Percentiles rank a stretch among this genome's conserved stretches.
phyloP scores from a whole-genome alignment of 192 early-diverging fungal genomes.

The Linnemannia hyalina region DNA sequence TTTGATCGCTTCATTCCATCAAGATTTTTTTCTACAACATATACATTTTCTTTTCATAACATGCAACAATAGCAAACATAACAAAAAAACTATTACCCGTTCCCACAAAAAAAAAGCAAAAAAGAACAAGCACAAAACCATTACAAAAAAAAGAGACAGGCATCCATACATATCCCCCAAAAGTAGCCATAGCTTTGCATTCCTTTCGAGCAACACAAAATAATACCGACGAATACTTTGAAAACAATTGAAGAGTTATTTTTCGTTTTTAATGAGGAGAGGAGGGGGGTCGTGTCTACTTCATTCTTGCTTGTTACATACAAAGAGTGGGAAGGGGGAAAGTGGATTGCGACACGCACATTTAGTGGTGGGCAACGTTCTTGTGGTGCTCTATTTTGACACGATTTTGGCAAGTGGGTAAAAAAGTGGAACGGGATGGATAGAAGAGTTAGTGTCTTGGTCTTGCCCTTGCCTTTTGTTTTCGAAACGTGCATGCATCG shows the following conservation, averaged over 20 bases:
- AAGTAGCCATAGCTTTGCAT: background rate
- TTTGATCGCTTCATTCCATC: background rate
- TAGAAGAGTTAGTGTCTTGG: background rate
- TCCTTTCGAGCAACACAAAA: background rate
- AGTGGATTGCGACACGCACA: constrained; percentile 1
- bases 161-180: background rate
- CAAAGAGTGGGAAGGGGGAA: background rate
- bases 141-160: background rate
- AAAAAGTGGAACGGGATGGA: too few relatives aligned
- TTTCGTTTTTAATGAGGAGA: background rate
- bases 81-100: background rate
- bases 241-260: background rate
- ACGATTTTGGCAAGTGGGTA: background rate
- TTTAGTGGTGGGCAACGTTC: constrained; percentile 85
- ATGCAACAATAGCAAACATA: background rate
- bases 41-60: background rate
- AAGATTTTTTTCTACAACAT: background rate
- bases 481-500: background rate
- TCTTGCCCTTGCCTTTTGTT: background rate
- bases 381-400: constrained; percentile 77
- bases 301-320: background rate
- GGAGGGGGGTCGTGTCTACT: background rate
- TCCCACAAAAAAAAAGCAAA: background rate
- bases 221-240: background rate
- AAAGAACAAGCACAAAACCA: background rate